These are phyloP conservation scores for Salvia splendens DNA, from an alignment of 257 asterid genomes.

Conservation along the genomic window DNA sequence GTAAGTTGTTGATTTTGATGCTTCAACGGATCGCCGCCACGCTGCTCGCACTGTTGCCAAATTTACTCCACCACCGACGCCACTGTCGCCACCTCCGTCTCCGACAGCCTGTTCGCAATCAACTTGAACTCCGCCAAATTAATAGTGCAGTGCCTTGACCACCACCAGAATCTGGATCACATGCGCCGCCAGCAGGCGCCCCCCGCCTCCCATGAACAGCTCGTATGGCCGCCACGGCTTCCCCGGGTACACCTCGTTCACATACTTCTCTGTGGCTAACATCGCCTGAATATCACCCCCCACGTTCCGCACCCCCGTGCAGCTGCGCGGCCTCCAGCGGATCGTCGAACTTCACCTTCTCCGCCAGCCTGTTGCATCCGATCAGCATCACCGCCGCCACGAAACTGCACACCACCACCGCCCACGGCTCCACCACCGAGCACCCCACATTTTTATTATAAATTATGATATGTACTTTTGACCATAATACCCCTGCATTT, in stretches of 20 bases:
- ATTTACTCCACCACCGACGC: too few species aligned
- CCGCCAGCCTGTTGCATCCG: conserved; percentile 72
- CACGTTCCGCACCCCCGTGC: conserved; percentile 96
- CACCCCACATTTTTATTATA: too few species aligned
- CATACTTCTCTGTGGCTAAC: conserved; percentile 63
- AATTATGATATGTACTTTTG: too few species aligned
- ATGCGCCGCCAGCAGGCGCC: conserved; percentile 67
- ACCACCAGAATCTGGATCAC: conserved; percentile 73
- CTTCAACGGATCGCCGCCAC: conserved; percentile 46
- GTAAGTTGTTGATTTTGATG: background rate
- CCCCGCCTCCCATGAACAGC: conserved; percentile 92
- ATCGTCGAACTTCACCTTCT: conserved; percentile 62
- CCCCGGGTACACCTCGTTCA: conserved; percentile 64
- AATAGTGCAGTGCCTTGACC: too few species aligned
- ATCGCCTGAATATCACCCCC: conserved; percentile 76
- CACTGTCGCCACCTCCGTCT: too few species aligned
- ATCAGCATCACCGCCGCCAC: conserved; percentile 81
- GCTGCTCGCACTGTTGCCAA: too few species aligned
- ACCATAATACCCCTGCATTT: too few species aligned
- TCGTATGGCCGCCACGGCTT: conserved; percentile 67
- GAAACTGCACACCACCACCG: conserved; percentile 80
- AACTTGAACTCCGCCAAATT: too few species aligned
- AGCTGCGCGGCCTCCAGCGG: conserved; percentile 93
- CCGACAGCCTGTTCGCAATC: too few species aligned
- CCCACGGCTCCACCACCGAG: conserved; percentile 97